Evolutionary conservation across 495 filamentous ascomycete genomes (phyloP).

Genomic region (Ascodesmis nigricans): DNA sequence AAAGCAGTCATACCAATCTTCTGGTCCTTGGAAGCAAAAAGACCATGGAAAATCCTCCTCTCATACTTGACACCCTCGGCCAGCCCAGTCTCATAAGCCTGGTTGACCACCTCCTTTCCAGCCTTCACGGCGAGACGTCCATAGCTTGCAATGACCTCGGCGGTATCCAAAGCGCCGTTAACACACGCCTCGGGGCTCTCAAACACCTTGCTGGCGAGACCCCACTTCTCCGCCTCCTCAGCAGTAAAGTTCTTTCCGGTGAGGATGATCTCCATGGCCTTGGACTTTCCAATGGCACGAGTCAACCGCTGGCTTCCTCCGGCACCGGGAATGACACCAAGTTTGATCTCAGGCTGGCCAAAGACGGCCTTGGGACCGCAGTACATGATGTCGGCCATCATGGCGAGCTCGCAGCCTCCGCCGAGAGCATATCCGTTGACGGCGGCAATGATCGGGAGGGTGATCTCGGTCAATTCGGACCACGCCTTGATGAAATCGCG

Average conservation of each 20-base stretch:
- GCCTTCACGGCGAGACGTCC: conserved; percentile 62
- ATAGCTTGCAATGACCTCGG: conserved; percentile 69
- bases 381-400: conserved; percentile 93
- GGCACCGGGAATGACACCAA: conserved; percentile 79
- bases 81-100: conserved; percentile 72
- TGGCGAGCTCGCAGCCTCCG: conserved; percentile 89
- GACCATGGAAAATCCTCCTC: conserved; percentile 67
- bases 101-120: conserved; percentile 95
- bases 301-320: conserved; percentile 83
- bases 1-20: conserved; percentile 97
- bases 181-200: conserved; percentile 63
- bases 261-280: conserved; percentile 84
- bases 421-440: conserved; percentile 88
- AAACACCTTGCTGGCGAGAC: conserved; percentile 63
- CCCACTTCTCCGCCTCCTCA: conserved; percentile 70
- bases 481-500: conserved; percentile 81
- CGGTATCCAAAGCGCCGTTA: conserved; percentile 53
- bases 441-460: conserved; percentile 81
- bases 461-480: conserved; percentile 63
- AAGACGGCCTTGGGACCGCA: conserved; percentile 64
- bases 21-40: conserved; percentile 89
- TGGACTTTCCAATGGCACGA: conserved; percentile 63
- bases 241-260: conserved; percentile 67
- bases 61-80: conserved; percentile 88
- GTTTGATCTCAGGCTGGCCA: conserved; percentile 88